Evolutionary conservation across 2,329 filamentous ascomycete genomes (phyloP), one percentile per base, ranked within the genome.

Genomic region (Phoma sp.): DNA sequence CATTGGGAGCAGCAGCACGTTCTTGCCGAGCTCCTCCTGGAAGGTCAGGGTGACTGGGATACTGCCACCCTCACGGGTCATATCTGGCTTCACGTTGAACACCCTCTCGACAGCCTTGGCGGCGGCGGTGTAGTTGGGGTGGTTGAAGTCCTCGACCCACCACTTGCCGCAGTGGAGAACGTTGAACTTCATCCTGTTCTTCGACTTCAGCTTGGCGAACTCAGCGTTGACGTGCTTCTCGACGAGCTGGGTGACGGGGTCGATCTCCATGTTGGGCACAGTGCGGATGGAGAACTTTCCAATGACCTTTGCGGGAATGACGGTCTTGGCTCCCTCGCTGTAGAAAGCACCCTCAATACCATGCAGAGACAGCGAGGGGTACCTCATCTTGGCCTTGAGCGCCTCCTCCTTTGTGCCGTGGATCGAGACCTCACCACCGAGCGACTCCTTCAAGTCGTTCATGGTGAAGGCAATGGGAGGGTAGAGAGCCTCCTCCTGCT

Each of bases 241-340:
- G 38, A 99, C 93, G 39, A 89, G 83, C 72, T 87, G 84, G 79
- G 96, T 96, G 69, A 96, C 96, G 71, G 88, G 86, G 52, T 91
- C 87, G 66, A 91, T 91, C 74, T 97, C 90, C 95, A 99, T 99
- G 80, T 99, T 86, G 47, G 95, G 95, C 22, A 99, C 95, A 32
- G 93, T 98, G 65, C 95, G 88, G 79, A 99, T 97, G 45, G 91
- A 96, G 82, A 99, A 99, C 81, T 99, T 99, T 78, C 95, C 95
- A 69, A 89, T 90, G 53, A 99, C 95, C 82, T 97, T 97, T 70
- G 95, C 93, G 3, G 95, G 95, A 67, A 99, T 99, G 69, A 99
- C 95, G 1, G 95, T 99, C 85, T 99, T 99, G 52, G 93, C 95
- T 41, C 95, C 95, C 5, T 93, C 89, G 2, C 90, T 89, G 39